Conservation (phyloP, 371 early-diverging fungal genomes). For the Capillidium heterosporum region DNA sequence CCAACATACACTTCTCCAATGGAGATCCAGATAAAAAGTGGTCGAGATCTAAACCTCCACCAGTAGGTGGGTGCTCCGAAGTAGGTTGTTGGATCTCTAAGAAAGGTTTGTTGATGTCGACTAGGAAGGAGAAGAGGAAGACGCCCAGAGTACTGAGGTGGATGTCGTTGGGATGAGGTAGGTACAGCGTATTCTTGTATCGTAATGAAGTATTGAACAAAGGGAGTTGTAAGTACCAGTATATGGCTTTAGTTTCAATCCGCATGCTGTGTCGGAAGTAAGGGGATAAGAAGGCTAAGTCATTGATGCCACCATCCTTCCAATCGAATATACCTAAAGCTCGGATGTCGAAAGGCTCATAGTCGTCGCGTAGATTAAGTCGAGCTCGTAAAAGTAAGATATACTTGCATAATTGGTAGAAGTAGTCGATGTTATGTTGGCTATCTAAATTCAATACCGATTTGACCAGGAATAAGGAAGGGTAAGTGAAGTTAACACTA, state of each 20-base stretch:
- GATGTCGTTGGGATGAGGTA: background rate
- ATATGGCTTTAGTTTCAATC: background rate
- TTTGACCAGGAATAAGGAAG: background rate
- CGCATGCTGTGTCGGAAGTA: background rate
- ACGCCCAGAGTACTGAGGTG: background rate
- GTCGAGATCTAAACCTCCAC: background rate
- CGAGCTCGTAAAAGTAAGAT: no score
- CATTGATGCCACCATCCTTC: background rate
- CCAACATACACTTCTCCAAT: background rate
- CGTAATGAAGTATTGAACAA: background rate
- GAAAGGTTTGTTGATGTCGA: background rate
- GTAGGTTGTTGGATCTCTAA: background rate
- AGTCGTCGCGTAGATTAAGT: no score
- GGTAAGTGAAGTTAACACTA: background rate
- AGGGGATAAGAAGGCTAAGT: background rate
- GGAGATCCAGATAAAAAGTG: background rate
- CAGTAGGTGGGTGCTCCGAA: background rate
- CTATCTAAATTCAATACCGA: background rate
- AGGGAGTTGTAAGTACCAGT: background rate
- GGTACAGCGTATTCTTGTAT: background rate
- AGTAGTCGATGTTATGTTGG: background rate
- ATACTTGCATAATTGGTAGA: no score
- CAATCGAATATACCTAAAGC: no score
- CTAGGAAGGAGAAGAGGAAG: background rate
- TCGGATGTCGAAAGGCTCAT: no score